These are phyloP conservation scores for Fusarium xylarioides DNA, from an alignment of 2,329 filamentous ascomycete species.

Conservation along the genomic window DNA sequence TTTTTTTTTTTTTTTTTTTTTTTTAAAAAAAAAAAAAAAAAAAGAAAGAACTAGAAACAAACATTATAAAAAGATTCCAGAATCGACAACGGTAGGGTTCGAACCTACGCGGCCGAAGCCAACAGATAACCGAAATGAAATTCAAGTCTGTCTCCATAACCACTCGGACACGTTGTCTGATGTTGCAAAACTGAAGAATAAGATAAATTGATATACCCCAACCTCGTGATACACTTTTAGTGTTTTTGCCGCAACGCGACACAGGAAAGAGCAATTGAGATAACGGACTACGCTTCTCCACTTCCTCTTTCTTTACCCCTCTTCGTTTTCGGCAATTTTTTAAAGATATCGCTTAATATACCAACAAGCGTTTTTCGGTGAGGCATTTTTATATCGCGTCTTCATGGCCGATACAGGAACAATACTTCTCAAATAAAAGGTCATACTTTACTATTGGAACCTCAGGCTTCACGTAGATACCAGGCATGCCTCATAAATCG, in stretches of 20 bases:
- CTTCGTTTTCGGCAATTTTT: neutral
- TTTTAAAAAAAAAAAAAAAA: too few relatives aligned
- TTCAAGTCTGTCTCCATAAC: too few relatives aligned
- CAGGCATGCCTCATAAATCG: too few relatives aligned
- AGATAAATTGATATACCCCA: fast-evolving
- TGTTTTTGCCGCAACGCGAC: neutral
- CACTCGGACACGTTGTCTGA: slow-evolving; percentile 22
- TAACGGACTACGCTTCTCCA: neutral
- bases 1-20: too few relatives aligned
- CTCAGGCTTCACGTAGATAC: neutral
- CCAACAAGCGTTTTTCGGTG: neutral
- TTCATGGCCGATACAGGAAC: neutral
- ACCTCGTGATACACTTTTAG: neutral
- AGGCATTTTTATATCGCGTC: neutral
- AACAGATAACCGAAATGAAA: slow-evolving; percentile 9
- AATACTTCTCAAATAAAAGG: neutral
- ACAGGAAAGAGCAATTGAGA: neutral
- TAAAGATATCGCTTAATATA: neutral
- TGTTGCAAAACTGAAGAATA: fast-evolving
- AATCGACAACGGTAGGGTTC: slow-evolving; percentile 13
- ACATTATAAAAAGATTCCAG: too few relatives aligned
- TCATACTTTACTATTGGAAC: neutral
- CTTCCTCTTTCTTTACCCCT: too few relatives aligned
- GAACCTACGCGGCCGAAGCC: slow-evolving; percentile 21
- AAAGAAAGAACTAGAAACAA: too few relatives aligned